Evolutionary conservation across 75 land plant genomes (phyloP).

Genomic region (Cupressus sempervirens): DNA sequence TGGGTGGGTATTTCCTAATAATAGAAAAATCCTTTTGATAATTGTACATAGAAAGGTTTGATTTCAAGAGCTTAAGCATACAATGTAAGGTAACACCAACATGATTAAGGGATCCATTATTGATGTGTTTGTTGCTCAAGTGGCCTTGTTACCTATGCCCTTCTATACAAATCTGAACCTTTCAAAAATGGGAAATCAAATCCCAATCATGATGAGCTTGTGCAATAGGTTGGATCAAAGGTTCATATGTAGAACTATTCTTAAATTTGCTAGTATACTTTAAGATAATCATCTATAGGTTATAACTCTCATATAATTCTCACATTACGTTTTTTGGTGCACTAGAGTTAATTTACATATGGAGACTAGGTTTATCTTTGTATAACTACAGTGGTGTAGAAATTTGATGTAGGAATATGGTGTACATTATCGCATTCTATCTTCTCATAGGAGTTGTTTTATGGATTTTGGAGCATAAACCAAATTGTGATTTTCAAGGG

Average conservation of each 20-base stretch:
- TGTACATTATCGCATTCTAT: constrained; percentile 39
- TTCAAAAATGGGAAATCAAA: too few relatives aligned
- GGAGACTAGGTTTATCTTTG: not conserved
- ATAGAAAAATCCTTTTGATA: constrained; percentile 32
- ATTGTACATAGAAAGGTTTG: constrained; percentile 57
- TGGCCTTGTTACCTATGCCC: constrained; percentile 19
- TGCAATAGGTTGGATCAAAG: constrained; percentile 18
- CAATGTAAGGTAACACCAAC: constrained; percentile 11
- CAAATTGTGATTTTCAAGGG: constrained; percentile 63
- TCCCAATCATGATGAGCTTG: too few relatives aligned
- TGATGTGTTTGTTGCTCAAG: constrained; percentile 28
- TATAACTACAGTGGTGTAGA: constrained; percentile 17
- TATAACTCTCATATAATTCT: not conserved
- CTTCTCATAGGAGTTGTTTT: constrained; percentile 47
- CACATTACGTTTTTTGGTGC: not conserved
- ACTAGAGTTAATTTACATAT: too few relatives aligned
- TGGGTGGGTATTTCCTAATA: too few relatives aligned
- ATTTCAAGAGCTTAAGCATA: constrained; percentile 39
- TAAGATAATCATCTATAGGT: not conserved
- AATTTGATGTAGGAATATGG: constrained; percentile 61
- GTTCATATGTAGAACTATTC: not conserved
- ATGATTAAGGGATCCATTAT: constrained; percentile 25
- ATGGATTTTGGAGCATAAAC: constrained; percentile 59
- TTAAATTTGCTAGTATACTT: too few relatives aligned
- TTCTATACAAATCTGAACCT: constrained; percentile 20